Base-by-base conservation (phyloP, 441 rosid species). In the Populus hybrid region DNA sequence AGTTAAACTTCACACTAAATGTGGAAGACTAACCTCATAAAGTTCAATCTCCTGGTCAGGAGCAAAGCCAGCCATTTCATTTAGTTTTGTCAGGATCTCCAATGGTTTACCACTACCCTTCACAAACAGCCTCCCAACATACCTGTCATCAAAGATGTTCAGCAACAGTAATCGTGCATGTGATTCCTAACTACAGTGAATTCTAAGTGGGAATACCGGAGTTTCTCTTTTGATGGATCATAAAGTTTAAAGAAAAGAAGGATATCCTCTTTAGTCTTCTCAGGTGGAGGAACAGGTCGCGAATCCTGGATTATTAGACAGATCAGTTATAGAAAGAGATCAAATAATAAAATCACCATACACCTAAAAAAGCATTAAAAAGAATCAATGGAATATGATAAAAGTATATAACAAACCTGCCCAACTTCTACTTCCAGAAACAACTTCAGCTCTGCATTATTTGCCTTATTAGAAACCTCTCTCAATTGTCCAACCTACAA, bases 401-500 rank as follows among this genome's bases (percentile, higher is more conserved):
- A 68, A 29, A 85, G 76, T 69, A 78, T 76, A 12, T 45, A 45
- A 45, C 56, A 14, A 87, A 96, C 99, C 88, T 40, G 91, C 74
- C 97, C 99, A 78, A 82, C 68, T 76, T 92, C 97, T 69, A 89
- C 91, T 90, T 96, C 98, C 91, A 96, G 80, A 87, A 93, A 94
- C 84, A 96, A 82, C 86, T 94, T 96, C 33, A 96, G 81, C 76
- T 94, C 99, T 1, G 98, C 94, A 86, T 89, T 94, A 83, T 83
- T 84, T 23, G 90, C 84, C 90, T 94, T 93, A 83, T 92, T 94
- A 20, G 92, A 92, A 56, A 90, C 89, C 77, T 96, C 99, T 79
- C 91, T 91, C 85, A 96, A 79, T 77, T 91, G 96, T 71, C 98
- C 99, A 82, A 94, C 99, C 99, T 94, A 81, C 78, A 73, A n/a